A percentile compares a stretch with the other conserved stretches of the same genome.
Conservation (phyloP, 1,284 basidiomycete species). For the Naganishia albida region DNA sequence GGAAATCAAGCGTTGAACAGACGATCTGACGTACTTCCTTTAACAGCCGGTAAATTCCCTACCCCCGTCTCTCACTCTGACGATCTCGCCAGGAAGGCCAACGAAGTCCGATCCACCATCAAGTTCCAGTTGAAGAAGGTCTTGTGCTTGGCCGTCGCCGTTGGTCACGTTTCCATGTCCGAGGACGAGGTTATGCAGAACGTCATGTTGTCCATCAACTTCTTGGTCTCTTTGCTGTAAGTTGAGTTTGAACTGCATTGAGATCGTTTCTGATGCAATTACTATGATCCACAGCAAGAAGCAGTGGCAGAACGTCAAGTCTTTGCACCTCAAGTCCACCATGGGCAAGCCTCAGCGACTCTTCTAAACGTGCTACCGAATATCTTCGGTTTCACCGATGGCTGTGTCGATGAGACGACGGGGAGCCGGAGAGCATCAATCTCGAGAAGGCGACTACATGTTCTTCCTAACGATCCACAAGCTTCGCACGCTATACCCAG, state of each 20-base stretch:
- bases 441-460: slow-evolving; percentile 38
- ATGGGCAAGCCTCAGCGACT: slow-evolving; percentile 98
- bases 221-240: slow-evolving; percentile 89
- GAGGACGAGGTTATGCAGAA: slow-evolving; percentile 97
- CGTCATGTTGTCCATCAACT: slow-evolving; percentile 99
- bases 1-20: background rate
- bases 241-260: background rate
- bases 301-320: slow-evolving; percentile 99
- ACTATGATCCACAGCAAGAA: slow-evolving; percentile 66
- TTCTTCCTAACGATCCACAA: slow-evolving; percentile 39
- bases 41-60: slow-evolving; percentile 95
- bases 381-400: slow-evolving; percentile 15
- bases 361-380: slow-evolving; percentile 62
- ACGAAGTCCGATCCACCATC: slow-evolving; percentile 96
- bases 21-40: background rate
- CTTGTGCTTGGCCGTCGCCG: slow-evolving; percentile 96
- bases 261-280: background rate
- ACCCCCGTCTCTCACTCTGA: slow-evolving; percentile 92
- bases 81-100: slow-evolving; percentile 88
- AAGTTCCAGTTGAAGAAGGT: slow-evolving; percentile 99
- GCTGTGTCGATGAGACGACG: slow-evolving; percentile 25
- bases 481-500: slow-evolving; percentile 57
- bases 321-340: slow-evolving; percentile 96
- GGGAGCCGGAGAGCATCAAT: slow-evolving; percentile 15
- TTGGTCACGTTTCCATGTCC: slow-evolving; percentile 96